Conservation (phyloP, 2,329 filamentous ascomycete species). For the Chaetomium globosum region DNA sequence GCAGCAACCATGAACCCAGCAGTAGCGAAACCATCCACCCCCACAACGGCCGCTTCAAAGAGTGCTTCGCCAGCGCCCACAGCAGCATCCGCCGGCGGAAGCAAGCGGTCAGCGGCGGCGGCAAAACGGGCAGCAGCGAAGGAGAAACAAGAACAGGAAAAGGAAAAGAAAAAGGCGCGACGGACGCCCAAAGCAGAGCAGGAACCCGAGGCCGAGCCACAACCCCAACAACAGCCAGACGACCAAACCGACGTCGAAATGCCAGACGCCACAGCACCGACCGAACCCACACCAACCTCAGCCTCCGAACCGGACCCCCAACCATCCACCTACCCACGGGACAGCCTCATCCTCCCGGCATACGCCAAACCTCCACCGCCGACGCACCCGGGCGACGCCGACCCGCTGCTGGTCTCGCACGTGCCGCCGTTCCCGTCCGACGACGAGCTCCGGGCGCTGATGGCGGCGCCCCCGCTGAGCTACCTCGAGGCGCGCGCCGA, state of each 20-base stretch:
- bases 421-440: conserved; percentile 62
- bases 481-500: conserved; percentile 65
- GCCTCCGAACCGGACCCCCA: not conserved
- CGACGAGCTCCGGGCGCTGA: conserved; percentile 64
- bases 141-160: conserved; percentile 28
- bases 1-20: conserved; percentile 37
- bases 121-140: conserved; percentile 32
- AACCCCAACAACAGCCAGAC: conserved; percentile 24
- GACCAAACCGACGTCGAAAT: conserved; percentile 43
- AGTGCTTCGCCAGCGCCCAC: conserved; percentile 34
- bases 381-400: conserved; percentile 53
- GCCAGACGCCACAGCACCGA: conserved; percentile 42
- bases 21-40: conserved; percentile 34
- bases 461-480: conserved; percentile 65
- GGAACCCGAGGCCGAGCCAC: conserved; percentile 32
- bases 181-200: conserved; percentile 19
- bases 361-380: conserved; percentile 42
- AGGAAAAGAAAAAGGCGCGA: conserved; percentile 24
- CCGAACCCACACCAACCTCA: conserved; percentile 5
- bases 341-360: conserved; percentile 44
- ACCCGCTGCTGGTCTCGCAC: conserved; percentile 61
- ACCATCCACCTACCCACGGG: conserved; percentile 35
- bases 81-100: conserved; percentile 22
- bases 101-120: conserved; percentile 33
- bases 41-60: conserved; percentile 28